Evolutionary conservation across 805 yeast genomes (phyloP), one percentile per base, ranked within the genome.

Genomic region (Metschnikowia bowlesiae): DNA sequence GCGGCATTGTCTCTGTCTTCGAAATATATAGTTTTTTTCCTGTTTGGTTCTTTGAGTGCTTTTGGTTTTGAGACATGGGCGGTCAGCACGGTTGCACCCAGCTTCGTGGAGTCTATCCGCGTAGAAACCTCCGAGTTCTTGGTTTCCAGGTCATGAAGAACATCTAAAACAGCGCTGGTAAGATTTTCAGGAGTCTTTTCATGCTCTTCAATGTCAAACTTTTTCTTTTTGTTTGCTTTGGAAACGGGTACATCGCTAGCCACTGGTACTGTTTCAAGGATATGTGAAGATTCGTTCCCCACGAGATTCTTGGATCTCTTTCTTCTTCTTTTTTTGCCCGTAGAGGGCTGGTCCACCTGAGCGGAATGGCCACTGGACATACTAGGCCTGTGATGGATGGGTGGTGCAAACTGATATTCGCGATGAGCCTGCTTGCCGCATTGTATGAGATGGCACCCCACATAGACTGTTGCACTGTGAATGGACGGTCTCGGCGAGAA

Each of bases 1-100:
- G 70, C 75, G 35, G 68, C 71, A 28, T 68, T 74, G 44, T 67
- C 69, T 50, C 58, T 53, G 39, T 68, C 74, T 43, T 67, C 72
- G 26, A 66, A 63, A n/a, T 74, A 73, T 1, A 64, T 62, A 46
- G 67, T 70, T 38, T 51, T 52, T 14, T 36, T 52, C 36, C 22
- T 38, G 39, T 52, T 42, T n/a, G 10, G 33, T 29, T 29, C 32
- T 16, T 50, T 40, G 26, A 33, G 29, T 22, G 35, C 11, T n/a
- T 33, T 28, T n/a, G 33, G 33, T 22, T 32, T 39, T 18, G 53
- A 34, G 43, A n/a, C 33, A 14, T 39, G 26, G 2, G 45, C 36
- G 11, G 31, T 40, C 35, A 30, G 9, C 8, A 26, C 44, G 13
- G 14, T 26, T 40, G 34, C 26, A 40, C 11, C 18, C 11, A 39